Base-by-base conservation (phyloP, 495 filamentous ascomycete genomes). In the Aspergillus egyptiacus region DNA sequence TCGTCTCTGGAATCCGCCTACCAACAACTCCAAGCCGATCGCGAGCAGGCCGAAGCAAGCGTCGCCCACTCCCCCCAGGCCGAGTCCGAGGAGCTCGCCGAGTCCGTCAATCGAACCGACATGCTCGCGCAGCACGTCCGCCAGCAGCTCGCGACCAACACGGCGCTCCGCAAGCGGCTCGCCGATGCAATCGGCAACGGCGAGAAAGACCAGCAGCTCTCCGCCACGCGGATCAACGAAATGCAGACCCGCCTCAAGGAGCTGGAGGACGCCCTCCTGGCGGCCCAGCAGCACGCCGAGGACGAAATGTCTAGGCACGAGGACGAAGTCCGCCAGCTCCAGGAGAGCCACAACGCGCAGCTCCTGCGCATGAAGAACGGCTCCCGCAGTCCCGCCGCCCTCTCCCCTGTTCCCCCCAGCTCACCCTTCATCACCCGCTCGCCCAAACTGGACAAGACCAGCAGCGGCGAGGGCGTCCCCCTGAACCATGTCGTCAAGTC, bases 241-340 rank as follows among this genome's bases (percentile, higher is more conserved):
- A 76, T 96, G 70, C 90, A 97, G 61, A 75, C 70, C 39, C 83
- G 79, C 32, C 82, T 98, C 46, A 85, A 86, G 61, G 66, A 72
- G 11, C 74, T 95, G 19, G 93, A 98, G 65, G 93, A 98, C 51
- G 79, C 80, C 49, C 77, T 97, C 13, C 71, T 95, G 43, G 65
- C 77, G 13, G 90, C 93, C 1, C 93, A 97, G 66, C 85, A 89
- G 37, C 71, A 84, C 28, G 89, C 88, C 14, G 93, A 98, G 68
- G 90, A 93, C 48, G 79, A 80, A 25, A 81, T 96, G 58, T 57
- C 77, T 38, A 79, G 78, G 40, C 87, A 96, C 60, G 93, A 97
- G 65, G 89, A 96, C 23, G 89, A 96, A 63, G 73, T 95, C 27
- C 71, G 77, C 6, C 65, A 72, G 15, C 64, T 98, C 34, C 80